These are phyloP conservation scores for Cercospora zeae-maydis DNA, from an alignment of 2,329 filamentous ascomycete genomes.

Conservation along the genomic window DNA sequence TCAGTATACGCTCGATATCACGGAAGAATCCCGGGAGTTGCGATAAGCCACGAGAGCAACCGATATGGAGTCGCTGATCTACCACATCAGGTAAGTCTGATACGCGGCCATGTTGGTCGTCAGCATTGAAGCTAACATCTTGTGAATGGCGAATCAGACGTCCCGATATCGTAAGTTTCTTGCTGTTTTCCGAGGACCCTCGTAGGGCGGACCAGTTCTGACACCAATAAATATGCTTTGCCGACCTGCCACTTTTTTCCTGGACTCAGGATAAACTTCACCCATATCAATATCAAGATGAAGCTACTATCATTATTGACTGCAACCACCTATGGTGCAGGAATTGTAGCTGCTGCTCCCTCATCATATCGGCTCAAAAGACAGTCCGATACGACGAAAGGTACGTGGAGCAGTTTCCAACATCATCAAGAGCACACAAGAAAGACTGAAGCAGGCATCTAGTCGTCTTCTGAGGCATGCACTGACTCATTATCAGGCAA, in stretches of 20 bases:
- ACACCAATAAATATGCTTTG: background rate
- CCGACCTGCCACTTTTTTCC: background rate
- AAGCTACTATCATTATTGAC: background rate
- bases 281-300: background rate
- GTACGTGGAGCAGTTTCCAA: background rate
- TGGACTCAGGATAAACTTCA: background rate
- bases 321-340: background rate
- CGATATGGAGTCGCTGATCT: background rate
- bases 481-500: conserved; percentile 12
- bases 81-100: background rate
- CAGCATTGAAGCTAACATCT: background rate
- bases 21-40: conserved; percentile 4
- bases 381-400: background rate
- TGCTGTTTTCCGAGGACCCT: background rate
- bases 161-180: background rate
- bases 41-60: conserved; percentile 4
- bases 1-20: background rate
- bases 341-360: background rate
- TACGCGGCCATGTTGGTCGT: background rate
- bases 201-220: background rate
- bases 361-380: background rate
- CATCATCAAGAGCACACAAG: background rate
- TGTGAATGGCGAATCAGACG: background rate
- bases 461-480: background rate
- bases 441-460: too few relatives aligned